A percentile compares a stretch with the other conserved stretches of the same genome.
Conservation (phyloP, 257 asterid genomes). For the Prunella vulgaris region DNA sequence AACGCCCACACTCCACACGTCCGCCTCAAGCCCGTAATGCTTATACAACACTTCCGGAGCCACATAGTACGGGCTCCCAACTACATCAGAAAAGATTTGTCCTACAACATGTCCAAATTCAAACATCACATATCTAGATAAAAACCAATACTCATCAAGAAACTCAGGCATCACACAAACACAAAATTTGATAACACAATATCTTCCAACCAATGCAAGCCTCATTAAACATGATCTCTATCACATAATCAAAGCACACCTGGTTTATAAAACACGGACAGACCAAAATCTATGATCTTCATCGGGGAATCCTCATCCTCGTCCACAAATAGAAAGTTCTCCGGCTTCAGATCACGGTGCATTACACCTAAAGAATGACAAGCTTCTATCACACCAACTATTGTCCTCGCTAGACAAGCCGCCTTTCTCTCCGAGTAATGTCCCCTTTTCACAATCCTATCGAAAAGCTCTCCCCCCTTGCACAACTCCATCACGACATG, state of each 20-base stretch:
- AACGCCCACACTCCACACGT: conserved; percentile 70
- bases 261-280: conserved; percentile 74
- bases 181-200: background rate
- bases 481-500: conserved; percentile 87
- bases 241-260: conserved; percentile 30
- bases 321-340: conserved; percentile 62
- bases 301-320: conserved; percentile 64
- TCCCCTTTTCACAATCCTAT: conserved; percentile 62
- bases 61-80: conserved; percentile 64
- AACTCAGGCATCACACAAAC: too few relatives aligned
- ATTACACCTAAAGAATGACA: conserved; percentile 83
- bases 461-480: conserved; percentile 82
- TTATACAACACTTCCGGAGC: conserved; percentile 64
- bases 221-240: too few relatives aligned
- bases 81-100: conserved; percentile 48
- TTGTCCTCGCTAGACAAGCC: conserved; percentile 68
- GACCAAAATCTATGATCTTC: conserved; percentile 74
- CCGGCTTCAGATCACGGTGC: conserved; percentile 89
- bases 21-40: conserved; percentile 53
- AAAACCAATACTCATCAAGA: background rate
- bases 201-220: background rate
- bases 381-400: conserved; percentile 60
- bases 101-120: conserved; percentile 32
- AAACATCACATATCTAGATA: background rate
- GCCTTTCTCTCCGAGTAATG: conserved; percentile 83